A percentile compares a stretch with the other conserved stretches of the same genome.
phyloP scores from a whole-genome alignment of 441 rosid species.

The Adansonia madagascariensis region DNA sequence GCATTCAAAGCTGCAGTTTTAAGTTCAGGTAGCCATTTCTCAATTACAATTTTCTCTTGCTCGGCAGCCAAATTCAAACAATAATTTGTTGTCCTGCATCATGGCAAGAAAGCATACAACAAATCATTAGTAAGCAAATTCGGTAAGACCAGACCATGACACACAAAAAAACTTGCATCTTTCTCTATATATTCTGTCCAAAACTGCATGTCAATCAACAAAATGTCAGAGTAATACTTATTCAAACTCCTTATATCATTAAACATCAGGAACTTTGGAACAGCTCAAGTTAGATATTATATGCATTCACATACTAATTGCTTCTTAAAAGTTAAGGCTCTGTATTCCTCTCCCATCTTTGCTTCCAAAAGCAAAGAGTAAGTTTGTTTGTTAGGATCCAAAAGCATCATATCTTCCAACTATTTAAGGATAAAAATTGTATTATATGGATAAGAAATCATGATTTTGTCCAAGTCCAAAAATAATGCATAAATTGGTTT shows the following conservation, averaged over 20 bases:
- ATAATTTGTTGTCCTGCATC: slow-evolving; percentile 74
- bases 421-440: neutral
- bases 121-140: neutral
- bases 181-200: neutral
- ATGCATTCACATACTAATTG: neutral
- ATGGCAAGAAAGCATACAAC: slow-evolving; percentile 23
- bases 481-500: neutral
- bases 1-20: slow-evolving; percentile 66
- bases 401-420: neutral
- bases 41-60: slow-evolving; percentile 75
- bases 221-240: neutral
- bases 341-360: neutral
- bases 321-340: slow-evolving; percentile 2
- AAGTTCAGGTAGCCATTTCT: slow-evolving; percentile 92
- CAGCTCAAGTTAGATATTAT: neutral
- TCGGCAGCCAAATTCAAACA: slow-evolving; percentile 81
- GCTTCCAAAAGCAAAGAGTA: neutral
- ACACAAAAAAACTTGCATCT: too few relatives aligned
- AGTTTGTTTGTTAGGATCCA: neutral
- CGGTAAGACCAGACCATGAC: neutral
- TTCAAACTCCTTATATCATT: too few relatives aligned
- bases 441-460: neutral
- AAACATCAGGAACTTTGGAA: neutral
- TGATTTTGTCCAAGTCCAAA: neutral
- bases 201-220: neutral